Percentiles rank a stretch among this genome's conserved stretches.
Evolutionary conservation across 768 basidiomycete genomes (phyloP).

Genomic region (Hypholoma sublateritium): DNA sequence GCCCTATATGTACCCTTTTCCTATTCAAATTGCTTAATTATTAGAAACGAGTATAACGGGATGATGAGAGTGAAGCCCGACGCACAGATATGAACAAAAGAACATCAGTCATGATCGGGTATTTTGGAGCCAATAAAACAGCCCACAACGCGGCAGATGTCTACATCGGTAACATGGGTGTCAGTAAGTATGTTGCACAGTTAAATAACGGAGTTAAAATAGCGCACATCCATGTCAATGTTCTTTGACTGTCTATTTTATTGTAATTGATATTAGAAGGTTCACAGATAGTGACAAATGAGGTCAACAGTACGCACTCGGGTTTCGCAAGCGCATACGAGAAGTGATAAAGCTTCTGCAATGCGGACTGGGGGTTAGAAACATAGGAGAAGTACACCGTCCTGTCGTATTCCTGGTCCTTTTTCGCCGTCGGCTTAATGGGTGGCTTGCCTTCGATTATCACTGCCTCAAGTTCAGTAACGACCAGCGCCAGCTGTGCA

Average conservation of each 20-base stretch:
- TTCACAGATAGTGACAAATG: neutral
- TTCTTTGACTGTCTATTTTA: constrained; percentile 61
- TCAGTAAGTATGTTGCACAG: neutral
- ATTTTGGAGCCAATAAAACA: constrained; percentile 68
- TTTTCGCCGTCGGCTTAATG: constrained; percentile 35
- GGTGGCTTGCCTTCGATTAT: constrained; percentile 52
- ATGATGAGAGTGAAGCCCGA: constrained; percentile 1
- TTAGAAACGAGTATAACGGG: neutral
- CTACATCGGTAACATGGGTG: constrained; percentile 30
- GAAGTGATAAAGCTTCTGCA: constrained; percentile 67
- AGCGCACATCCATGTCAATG: constrained; percentile 76
- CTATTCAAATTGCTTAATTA: constrained; percentile 23
- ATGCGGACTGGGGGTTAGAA: constrained; percentile 48
- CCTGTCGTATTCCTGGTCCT: constrained; percentile 55
- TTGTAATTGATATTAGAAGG: neutral
- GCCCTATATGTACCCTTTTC: constrained; percentile 68
- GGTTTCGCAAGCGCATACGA: constrained; percentile 73
- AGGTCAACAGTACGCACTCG: constrained; percentile 46
- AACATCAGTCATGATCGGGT: constrained; percentile 64
- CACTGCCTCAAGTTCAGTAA: constrained; percentile 65
- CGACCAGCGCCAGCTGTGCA: constrained; percentile 43
- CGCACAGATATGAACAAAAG: constrained; percentile 65
- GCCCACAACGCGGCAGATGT: constrained; percentile 75
- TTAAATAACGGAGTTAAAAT: neutral
- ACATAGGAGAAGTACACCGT: constrained; percentile 50